Evolutionary conservation across 805 yeast genomes (phyloP).

Genomic region (Hanseniaspora singularis): DNA sequence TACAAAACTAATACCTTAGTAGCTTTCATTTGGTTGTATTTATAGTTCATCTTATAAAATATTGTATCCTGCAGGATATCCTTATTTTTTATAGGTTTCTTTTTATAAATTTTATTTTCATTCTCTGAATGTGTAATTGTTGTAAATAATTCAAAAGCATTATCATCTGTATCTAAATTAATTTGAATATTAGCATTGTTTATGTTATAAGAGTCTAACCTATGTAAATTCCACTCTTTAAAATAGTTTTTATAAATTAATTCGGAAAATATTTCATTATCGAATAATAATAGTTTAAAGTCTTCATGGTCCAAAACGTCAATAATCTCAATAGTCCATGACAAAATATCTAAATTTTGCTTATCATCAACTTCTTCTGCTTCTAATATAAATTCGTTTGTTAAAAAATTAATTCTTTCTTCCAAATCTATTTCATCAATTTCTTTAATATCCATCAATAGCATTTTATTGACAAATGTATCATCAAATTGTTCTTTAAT

Average conservation of each 20-base stretch:
- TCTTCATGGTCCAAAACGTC: neutral
- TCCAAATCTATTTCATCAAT: neutral
- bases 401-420: neutral
- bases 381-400: constrained; percentile 7
- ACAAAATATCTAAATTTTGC: neutral
- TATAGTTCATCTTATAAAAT: constrained; percentile 6
- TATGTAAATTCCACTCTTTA: neutral
- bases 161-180: neutral
- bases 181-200: neutral
- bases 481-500: neutral
- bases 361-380: neutral
- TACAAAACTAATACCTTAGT: constrained; percentile 50
- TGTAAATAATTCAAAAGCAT: neutral
- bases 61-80: constrained; percentile 2
- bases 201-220: neutral
- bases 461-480: neutral
- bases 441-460: constrained; percentile 1
- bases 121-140: neutral
- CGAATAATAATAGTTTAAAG: neutral
- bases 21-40: constrained; percentile 13
- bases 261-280: constrained; percentile 8
- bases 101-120: neutral
- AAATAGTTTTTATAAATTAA: neutral
- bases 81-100: neutral
- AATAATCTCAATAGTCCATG: constrained; percentile 10